These are phyloP conservation scores for Camelina neglecta DNA, from an alignment of 345 rosid species.

Conservation along the genomic window DNA sequence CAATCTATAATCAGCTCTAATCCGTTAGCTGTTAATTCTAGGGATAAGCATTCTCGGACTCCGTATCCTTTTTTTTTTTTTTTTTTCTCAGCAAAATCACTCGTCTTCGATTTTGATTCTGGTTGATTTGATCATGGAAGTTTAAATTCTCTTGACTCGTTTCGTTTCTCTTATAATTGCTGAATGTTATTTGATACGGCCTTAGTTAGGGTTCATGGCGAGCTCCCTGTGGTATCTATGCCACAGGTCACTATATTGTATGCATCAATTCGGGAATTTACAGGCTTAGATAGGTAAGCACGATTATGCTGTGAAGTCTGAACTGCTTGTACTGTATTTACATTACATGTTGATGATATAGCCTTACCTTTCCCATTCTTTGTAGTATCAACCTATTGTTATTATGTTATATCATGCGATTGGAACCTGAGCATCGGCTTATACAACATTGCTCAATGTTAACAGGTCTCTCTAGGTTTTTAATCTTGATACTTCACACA, in stretches of 20 bases:
- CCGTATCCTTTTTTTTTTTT: slow-evolving; percentile 68
- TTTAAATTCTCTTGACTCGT: background rate
- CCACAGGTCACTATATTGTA: background rate
- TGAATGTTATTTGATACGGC: background rate
- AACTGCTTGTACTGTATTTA: background rate
- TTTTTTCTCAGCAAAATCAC: background rate
- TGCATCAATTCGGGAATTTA: background rate
- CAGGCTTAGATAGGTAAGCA: slow-evolving; percentile 1
- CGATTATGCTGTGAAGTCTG: background rate
- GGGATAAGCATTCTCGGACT: slow-evolving; percentile 97
- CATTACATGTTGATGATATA: background rate
- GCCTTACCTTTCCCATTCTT: background rate
- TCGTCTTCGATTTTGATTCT: slow-evolving; percentile 2
- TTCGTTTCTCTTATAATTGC: background rate
- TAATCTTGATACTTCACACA: background rate
- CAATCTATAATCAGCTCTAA: slow-evolving; percentile 62
- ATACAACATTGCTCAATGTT: background rate
- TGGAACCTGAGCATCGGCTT: background rate
- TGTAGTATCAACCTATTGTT: background rate
- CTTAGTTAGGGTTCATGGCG: slow-evolving; percentile 12
- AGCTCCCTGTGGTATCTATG: background rate
- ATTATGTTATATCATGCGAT: background rate
- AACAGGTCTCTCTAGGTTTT: background rate
- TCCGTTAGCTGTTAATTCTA: slow-evolving; percentile 72
- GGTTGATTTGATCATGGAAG: slow-evolving; percentile 8